Percentiles rank a stretch among this genome's conserved stretches.
These are phyloP conservation scores for Cordyceps cicadae DNA, from an alignment of 2,329 filamentous ascomycete species.

Conservation along the genomic window DNA sequence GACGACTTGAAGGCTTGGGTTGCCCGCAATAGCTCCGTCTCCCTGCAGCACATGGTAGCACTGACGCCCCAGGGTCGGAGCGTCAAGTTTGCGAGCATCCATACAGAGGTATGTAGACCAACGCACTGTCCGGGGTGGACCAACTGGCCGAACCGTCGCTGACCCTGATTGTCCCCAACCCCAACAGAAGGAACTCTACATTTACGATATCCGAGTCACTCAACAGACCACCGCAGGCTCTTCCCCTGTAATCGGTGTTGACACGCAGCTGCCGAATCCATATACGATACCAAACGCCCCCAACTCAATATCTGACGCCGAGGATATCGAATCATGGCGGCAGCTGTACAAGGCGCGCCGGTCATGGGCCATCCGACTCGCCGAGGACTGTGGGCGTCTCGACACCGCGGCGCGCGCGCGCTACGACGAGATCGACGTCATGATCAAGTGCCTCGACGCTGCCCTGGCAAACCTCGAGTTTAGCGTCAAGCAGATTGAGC, in stretches of 20 bases:
- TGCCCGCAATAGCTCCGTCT: constrained; percentile 63
- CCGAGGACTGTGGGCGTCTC: constrained; percentile 61
- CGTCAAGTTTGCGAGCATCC: constrained; percentile 70
- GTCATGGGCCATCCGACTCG: constrained; percentile 66
- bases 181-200: constrained; percentile 82
- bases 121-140: background rate
- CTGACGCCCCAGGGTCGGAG: constrained; percentile 80
- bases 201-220: constrained; percentile 78
- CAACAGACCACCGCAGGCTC: constrained; percentile 43
- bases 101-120: constrained; percentile 58
- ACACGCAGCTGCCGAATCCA: constrained; percentile 43
- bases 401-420: constrained; percentile 54
- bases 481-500: constrained; percentile 63
- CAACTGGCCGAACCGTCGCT: background rate
- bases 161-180: constrained; percentile 2
- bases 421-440: constrained; percentile 65
- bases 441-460: constrained; percentile 71
- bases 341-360: constrained; percentile 73
- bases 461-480: constrained; percentile 78
- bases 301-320: constrained; percentile 73
- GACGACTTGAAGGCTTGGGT: constrained; percentile 83
- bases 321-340: constrained; percentile 80
- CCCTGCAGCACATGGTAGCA: constrained; percentile 71
- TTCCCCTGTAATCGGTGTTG: constrained; percentile 36
- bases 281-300: constrained; percentile 60